These are phyloP conservation scores for Limnomonas spitsbergensis DNA, from an alignment of 139 green algal species.

Conservation along the genomic window DNA sequence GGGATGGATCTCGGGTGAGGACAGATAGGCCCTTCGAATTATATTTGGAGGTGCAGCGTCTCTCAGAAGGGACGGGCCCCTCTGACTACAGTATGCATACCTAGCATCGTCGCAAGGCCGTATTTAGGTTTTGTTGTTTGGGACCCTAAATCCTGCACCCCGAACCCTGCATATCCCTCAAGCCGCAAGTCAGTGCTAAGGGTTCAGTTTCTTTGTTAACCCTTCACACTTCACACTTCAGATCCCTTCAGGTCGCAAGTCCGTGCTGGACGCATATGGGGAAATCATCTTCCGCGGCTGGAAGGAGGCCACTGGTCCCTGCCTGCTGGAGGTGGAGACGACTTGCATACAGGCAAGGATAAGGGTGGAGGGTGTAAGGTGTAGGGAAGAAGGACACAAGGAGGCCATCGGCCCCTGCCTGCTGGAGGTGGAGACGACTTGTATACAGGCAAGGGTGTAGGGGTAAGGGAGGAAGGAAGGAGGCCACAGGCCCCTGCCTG, in stretches of 20 bases:
- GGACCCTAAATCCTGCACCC: no score
- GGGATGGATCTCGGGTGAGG: no score
- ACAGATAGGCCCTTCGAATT: no score
- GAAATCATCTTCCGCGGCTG: constrained; percentile 76
- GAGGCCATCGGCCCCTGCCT: constrained; percentile 50
- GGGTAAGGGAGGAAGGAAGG: constrained; percentile 60
- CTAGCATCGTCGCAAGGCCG: no score
- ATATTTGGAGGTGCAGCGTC: no score
- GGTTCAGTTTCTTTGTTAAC: no score
- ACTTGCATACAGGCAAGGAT: constrained; percentile 54
- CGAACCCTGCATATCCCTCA: no score
- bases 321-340: constrained; percentile 58
- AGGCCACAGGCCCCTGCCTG: constrained; percentile 49
- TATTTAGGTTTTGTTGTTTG: no score
- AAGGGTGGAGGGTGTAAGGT: constrained; percentile 1
- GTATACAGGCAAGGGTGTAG: constrained; percentile 51
- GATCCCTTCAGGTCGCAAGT: constrained; percentile 56
- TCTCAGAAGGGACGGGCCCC: no score
- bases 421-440: constrained; percentile 55
- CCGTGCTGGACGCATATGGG: constrained; percentile 72
- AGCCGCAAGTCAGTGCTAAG: no score
- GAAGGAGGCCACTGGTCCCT: constrained; percentile 52
- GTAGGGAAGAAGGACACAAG: neutral
- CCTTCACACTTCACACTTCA: no score
- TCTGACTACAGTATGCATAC: no score